Percentiles rank a stretch among this genome's conserved stretches.
These are phyloP conservation scores for Ceratocystis alfenasii DNA, from an alignment of 2,329 filamentous ascomycete species.

Conservation along the genomic window DNA sequence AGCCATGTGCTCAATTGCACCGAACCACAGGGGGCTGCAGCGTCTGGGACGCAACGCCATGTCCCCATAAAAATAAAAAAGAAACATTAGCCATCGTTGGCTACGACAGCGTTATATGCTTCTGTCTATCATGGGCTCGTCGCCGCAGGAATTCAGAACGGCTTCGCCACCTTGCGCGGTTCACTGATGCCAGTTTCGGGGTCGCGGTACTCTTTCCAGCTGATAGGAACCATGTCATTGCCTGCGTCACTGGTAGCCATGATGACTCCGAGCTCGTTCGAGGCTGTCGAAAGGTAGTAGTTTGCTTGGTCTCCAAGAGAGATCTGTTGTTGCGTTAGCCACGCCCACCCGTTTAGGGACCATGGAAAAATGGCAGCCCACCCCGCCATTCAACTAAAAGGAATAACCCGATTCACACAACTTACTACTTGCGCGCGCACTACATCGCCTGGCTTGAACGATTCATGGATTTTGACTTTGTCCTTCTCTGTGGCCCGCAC, in stretches of 20 bases:
- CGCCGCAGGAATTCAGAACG: slow-evolving; percentile 46
- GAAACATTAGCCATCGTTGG: not conserved
- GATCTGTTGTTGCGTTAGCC: slow-evolving; percentile 40
- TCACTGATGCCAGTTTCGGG: slow-evolving; percentile 65
- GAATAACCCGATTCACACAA: slow-evolving; percentile 23
- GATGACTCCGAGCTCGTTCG: slow-evolving; percentile 85
- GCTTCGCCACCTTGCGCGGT: slow-evolving; percentile 84
- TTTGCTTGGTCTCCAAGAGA: slow-evolving; percentile 86
- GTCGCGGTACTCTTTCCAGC: slow-evolving; percentile 91
- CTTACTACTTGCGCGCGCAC: slow-evolving; percentile 72
- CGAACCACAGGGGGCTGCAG: not conserved
- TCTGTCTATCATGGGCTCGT: not conserved
- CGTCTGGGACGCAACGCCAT: not conserved
- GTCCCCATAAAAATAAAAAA: not conserved
- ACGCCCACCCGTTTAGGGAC: not conserved
- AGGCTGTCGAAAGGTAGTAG: slow-evolving; percentile 87
- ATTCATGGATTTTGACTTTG: slow-evolving; percentile 79
- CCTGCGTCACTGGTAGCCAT: slow-evolving; percentile 82
- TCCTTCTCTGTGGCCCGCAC: slow-evolving; percentile 94
- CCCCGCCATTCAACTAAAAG: not conserved
- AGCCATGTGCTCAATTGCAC: not conserved
- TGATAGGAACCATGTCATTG: slow-evolving; percentile 83
- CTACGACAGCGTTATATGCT: not conserved
- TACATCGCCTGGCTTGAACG: slow-evolving; percentile 85
- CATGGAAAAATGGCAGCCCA: not conserved